Evolutionary conservation across 306 rosid species (phyloP), one percentile per base, ranked within the genome.

Genomic region (Macrotyloma uniflorum): DNA sequence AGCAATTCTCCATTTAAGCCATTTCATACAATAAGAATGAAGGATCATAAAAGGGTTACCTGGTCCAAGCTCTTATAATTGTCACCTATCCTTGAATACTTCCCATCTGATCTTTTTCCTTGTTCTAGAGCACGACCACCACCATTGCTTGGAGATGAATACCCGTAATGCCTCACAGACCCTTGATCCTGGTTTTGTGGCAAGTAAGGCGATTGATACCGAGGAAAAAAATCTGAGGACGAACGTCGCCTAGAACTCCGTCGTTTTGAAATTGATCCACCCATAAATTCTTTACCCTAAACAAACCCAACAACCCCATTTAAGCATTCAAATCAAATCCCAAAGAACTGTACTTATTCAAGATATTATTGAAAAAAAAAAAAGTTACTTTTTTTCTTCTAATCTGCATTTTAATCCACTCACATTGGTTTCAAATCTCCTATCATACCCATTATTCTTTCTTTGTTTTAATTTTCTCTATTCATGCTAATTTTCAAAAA

Each of bases 1-100:
- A 54, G 10, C 32, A 23, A 33, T 33, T 35, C 67, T 46, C 54
- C 85, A 45, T 30, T 23, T 11, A 67, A 26, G 46, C 19, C 71
- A 61, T 32, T 74, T 72, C 66, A 75, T 8, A 72, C 32, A 80
- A 7, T 67, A 67, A 78, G 33, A 78, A 66, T 22, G 12, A 43
- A 43, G 63, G 15, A 50, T 19, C 24, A 38, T 13, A 68, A 28
- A 42, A 62, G 51, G 72, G 9, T 67, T 78, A 95, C 98, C 98
- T 92, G 92, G 16, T 92, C 95, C 73, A 95, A 83, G 78, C 85
- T 92, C 64, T 53, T 79, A 80, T 88, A 91, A 51, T 88, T 67
- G 62, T 89, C 98, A 65, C 73, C 97, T 68, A 95, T 95, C 83
- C 72, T 92, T n/a, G 90, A 86, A 84, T 16, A 88, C 90, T 95